These are phyloP conservation scores for Penicillium sp. DNA, from an alignment of 2,329 filamentous ascomycete genomes.

Conservation along the genomic window DNA sequence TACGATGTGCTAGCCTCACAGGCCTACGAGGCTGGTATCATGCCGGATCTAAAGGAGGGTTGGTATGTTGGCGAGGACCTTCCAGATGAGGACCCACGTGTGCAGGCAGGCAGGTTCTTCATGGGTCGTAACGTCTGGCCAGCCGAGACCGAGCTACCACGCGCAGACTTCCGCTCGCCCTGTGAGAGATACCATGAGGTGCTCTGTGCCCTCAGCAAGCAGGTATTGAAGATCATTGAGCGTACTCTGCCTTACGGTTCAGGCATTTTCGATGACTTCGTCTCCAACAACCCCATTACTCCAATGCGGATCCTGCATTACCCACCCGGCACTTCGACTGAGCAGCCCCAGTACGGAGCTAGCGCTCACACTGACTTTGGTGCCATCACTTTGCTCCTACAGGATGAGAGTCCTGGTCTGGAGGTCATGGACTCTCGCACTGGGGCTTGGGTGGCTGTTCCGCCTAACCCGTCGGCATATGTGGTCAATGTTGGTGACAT, in stretches of 20 bases:
- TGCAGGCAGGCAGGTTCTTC: slow-evolving; percentile 15
- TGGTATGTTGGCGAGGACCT: slow-evolving; percentile 28
- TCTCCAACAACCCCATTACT: slow-evolving; percentile 24
- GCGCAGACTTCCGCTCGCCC: slow-evolving; percentile 1
- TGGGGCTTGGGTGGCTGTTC: slow-evolving; percentile 26
- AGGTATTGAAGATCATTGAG: slow-evolving; percentile 17
- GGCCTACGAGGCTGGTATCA: slow-evolving; percentile 24
- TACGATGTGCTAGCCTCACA: slow-evolving; percentile 31
- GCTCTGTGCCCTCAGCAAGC: slow-evolving; percentile 18
- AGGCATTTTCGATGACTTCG: slow-evolving; percentile 23
- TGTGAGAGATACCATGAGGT: slow-evolving; percentile 14
- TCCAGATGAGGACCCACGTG: slow-evolving; percentile 15
- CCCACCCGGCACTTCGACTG: slow-evolving; percentile 15
- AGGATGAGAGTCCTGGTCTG: slow-evolving; percentile 28
- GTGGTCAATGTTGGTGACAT: slow-evolving; percentile 35
- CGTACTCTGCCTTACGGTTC: slow-evolving; percentile 6
- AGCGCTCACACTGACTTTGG: slow-evolving; percentile 37
- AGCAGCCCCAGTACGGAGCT: slow-evolving; percentile 14
- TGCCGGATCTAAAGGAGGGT: slow-evolving; percentile 32
- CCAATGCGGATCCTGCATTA: slow-evolving; percentile 30
- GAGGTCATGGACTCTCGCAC: slow-evolving; percentile 27
- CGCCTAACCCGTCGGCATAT: slow-evolving; percentile 23
- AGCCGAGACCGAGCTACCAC: slow-evolving; percentile 7
- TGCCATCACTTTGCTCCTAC: slow-evolving; percentile 34
- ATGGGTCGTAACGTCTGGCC: slow-evolving; percentile 23